These are phyloP conservation scores for Pinus taeda DNA, from an alignment of 75 land plant species.

Conservation along the genomic window DNA sequence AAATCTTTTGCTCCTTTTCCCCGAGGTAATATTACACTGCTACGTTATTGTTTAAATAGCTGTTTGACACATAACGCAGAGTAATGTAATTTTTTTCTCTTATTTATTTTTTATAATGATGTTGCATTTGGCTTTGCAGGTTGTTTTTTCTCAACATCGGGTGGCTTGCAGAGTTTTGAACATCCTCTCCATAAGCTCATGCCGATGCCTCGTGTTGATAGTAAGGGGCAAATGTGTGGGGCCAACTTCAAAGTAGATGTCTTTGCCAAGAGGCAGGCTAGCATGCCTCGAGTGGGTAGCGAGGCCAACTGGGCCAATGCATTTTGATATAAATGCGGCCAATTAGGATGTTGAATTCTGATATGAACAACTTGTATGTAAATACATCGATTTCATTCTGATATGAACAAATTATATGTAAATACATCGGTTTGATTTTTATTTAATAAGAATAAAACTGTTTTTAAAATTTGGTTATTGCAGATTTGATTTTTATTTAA, in stretches of 20 bases:
- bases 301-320: slow-evolving; percentile 65
- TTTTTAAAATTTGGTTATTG: too few relatives aligned
- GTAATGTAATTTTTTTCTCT: too few relatives aligned
- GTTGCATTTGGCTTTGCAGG: not conserved
- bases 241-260: slow-evolving; percentile 73
- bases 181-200: slow-evolving; percentile 73
- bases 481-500: too few relatives aligned
- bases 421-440: too few relatives aligned
- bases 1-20: slow-evolving; percentile 99
- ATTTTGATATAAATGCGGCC: too few relatives aligned
- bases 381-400: too few relatives aligned
- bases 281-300: slow-evolving; percentile 73
- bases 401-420: too few relatives aligned
- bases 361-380: too few relatives aligned
- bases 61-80: too few relatives aligned
- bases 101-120: not conserved
- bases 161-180: slow-evolving; percentile 83
- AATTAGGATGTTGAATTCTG: too few relatives aligned
- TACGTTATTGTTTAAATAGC: not conserved
- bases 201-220: slow-evolving; percentile 87
- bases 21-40: slow-evolving; percentile 35
- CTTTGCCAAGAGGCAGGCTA: slow-evolving; percentile 25
- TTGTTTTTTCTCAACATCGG: slow-evolving; percentile 74
- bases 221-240: slow-evolving; percentile 90
- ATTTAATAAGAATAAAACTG: too few relatives aligned